Evolutionary conservation across 345 rosid species (phyloP), one percentile per base, ranked within the genome.

Genomic region (Limnanthes douglasii): DNA sequence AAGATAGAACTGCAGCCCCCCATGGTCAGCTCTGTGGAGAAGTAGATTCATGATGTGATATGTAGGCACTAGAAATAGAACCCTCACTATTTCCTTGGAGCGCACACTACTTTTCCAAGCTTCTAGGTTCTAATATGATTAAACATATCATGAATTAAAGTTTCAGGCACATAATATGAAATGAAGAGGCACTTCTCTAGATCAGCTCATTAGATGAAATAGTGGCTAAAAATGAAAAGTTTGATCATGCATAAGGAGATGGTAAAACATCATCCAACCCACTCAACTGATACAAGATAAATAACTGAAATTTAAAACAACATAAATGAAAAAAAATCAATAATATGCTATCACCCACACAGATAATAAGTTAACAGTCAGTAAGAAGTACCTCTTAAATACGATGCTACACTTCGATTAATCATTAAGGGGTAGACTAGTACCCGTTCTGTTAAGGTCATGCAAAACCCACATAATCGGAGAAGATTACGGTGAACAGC

Each of bases 401-500:
- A 93, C 22, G 79, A 79, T 18, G 95, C 97, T 4, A 88, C 97
- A 16, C 97, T 88, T 53, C 97, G 95, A 36, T 88, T 88, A 16
- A 93, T 79, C 97, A 88, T 88, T 62, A 67, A 79, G 1, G 98
- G 95, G 30, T 90, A 90, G 39, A 90, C 86, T 16, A 90, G 80
- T 39, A 90, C 83, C 71, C 78, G 76, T 53, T 90, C 98, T 5
- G 81, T 44, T 3, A 83, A 57, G 4, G 98, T 72, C 51, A 90
- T 70, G 38, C 86, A 79, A 43, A 83, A 83, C 10, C 98, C 98
- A 2, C 79, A 75, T 7, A 83, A 78, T 48, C 90, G 68, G 11
- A 90, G 93, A 51, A 90, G 73, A 62, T 90, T 79, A 4, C 98
- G 72, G 36, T 90, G 98, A 26, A 90, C 94, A 0, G 98, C 98